Base-by-base conservation (phyloP, 1,284 basidiomycete species). In the Jaminaea rosea region DNA sequence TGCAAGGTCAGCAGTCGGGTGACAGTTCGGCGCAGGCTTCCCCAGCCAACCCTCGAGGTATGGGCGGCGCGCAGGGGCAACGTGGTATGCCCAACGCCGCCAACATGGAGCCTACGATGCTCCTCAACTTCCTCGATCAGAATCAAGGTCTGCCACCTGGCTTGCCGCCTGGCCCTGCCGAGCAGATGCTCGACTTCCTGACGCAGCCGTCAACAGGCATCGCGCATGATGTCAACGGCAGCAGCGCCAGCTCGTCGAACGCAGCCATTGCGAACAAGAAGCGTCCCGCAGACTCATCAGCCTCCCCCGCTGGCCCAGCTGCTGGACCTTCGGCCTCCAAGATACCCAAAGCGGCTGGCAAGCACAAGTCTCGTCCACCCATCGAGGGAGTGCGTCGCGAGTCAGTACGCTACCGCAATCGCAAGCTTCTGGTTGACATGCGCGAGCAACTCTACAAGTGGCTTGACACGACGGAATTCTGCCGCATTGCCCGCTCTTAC, bases 381-480 rank as follows among this genome's bases (percentile, higher is more conserved):
- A 42, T 42, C 23, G 39, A 42, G 24, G 39, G 39, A n/a, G 39
- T 42, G 19, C 17, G 39, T n/a, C 17, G 39, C 13, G 39, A 42
- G 39, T 42, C 39, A 17, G 39, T 42, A 29, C 55, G 62, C 31
- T 64, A 62, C 27, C 52, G 62, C 2, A 64, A 64, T 17, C 59
- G 62, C 28, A 64, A 64, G 48, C 57, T 63, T 11, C 55, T 61
- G 4, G 59, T 60, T 13, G 62, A 64, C 44, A 48, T 64, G 26
- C 47, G 62, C 15, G 59, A 61, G 31, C 59, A 64, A 42, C 59
- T 64, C 7, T 64, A 64, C 34, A 60, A 59, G 23, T 64, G 57
- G 59, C 56, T 64, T 0, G 59, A 59, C 11, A 64, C 62, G 1
- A 58, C 58, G 37, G 62, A 64, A 24, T 64, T 64, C 53, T 47